Evolutionary conservation across 1,139 yeast genomes (phyloP).

Genomic region (Williopsis jadinii): DNA sequence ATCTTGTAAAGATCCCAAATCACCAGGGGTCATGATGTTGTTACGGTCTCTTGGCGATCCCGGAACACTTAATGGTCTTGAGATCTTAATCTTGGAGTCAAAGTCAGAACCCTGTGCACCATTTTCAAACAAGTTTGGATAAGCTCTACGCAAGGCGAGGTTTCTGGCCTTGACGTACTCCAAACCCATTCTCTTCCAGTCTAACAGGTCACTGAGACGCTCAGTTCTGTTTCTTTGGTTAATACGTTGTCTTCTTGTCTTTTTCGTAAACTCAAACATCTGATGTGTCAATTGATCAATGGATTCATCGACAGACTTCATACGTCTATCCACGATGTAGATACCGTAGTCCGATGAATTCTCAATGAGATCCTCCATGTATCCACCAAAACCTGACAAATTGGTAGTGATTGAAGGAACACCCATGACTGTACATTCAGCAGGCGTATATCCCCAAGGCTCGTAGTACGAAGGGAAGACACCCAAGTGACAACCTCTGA

Average conservation of each 20-base stretch:
- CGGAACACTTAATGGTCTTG: constrained; percentile 91
- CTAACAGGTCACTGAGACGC: constrained; percentile 83
- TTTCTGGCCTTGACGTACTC: constrained; percentile 95
- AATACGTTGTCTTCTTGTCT: constrained; percentile 94
- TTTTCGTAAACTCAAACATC: constrained; percentile 83
- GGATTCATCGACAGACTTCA: constrained; percentile 90
- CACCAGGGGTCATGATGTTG: constrained; percentile 93
- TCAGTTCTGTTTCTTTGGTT: constrained; percentile 97
- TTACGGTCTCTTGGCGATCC: constrained; percentile 79
- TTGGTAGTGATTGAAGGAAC: constrained; percentile 98
- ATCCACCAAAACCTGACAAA: constrained; percentile 94
- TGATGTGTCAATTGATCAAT: constrained; percentile 84
- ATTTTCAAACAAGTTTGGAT: constrained; percentile 74
- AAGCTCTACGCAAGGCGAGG: constrained; percentile 85
- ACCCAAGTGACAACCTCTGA: constrained; percentile 96
- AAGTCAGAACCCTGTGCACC: constrained; percentile 24
- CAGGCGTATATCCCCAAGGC: constrained; percentile 99
- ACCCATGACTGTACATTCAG: constrained; percentile 99
- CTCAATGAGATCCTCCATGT: constrained; percentile 96
- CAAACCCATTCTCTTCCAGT: constrained; percentile 97
- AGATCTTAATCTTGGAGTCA: constrained; percentile 52
- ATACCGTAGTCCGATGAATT: constrained; percentile 94
- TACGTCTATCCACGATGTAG: constrained; percentile 91
- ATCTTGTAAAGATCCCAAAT: constrained; percentile 92
- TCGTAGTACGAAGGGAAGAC: constrained; percentile 98